A percentile compares a stretch with the other conserved stretches of the same genome.
Conservation (phyloP, 768 basidiomycete genomes). For the Pleurotus platypus region DNA sequence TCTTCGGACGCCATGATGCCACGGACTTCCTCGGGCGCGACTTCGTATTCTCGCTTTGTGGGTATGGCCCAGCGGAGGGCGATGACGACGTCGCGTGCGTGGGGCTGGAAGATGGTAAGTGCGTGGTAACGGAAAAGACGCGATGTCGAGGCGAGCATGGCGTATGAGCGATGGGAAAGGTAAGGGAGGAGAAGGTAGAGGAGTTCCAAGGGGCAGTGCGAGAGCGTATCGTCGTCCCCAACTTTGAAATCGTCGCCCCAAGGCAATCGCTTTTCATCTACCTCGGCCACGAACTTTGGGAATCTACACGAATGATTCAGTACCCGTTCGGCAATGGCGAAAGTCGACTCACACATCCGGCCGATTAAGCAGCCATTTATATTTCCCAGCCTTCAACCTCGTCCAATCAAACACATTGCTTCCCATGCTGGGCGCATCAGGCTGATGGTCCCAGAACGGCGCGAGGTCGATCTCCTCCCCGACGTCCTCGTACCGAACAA, state of each 20-base stretch:
- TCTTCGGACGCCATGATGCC: constrained; percentile 13
- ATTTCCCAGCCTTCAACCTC: constrained; percentile 5
- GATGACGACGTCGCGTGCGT: constrained; percentile 19
- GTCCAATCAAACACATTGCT: constrained; percentile 19
- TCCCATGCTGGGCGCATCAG: background rate
- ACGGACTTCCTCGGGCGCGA: background rate
- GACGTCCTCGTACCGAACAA: constrained; percentile 18
- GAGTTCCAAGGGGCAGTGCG: constrained; percentile 18
- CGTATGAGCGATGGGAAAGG: constrained; percentile 16
- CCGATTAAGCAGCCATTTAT: constrained; percentile 16
- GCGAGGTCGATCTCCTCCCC: constrained; percentile 16
- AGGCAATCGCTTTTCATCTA: constrained; percentile 12
- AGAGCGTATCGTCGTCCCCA: constrained; percentile 14
- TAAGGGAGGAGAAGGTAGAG: constrained; percentile 17
- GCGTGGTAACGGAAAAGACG: constrained; percentile 20
- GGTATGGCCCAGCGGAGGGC: constrained; percentile 22
- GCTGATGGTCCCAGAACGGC: constrained; percentile 15
- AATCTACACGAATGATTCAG: constrained; percentile 13
- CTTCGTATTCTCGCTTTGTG: constrained; percentile 11
- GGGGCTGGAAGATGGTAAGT: constrained; percentile 18
- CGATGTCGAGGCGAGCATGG: constrained; percentile 20
- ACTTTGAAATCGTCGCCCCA: background rate
- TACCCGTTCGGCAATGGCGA: background rate
- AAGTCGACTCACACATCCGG: constrained; percentile 15
- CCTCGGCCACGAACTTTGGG: constrained; percentile 16